A percentile compares a stretch with the other conserved stretches of the same genome.
These are phyloP conservation scores for Xylariaceae sp. DNA, from an alignment of 2,329 filamentous ascomycete genomes.

Conservation along the genomic window DNA sequence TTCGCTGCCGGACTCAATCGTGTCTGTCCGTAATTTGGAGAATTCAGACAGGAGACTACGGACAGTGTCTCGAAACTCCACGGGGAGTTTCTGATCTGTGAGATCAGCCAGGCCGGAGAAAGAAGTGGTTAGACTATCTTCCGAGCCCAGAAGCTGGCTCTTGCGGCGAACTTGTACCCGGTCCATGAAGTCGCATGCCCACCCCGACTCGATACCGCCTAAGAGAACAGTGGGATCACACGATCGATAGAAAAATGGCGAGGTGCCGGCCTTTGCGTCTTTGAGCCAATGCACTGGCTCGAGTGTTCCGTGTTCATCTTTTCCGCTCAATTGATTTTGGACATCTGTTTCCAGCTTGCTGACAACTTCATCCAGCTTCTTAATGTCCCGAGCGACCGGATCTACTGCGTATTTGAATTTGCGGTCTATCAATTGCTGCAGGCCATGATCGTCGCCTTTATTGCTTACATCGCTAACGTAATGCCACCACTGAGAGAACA, in stretches of 20 bases:
- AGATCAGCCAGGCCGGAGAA: not conserved
- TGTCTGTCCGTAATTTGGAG: too few relatives aligned
- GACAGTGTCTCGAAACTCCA: too few relatives aligned
- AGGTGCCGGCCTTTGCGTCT: constrained; percentile 20
- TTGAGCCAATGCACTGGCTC: too few relatives aligned
- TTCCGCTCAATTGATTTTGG: too few relatives aligned
- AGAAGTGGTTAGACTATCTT: not conserved
- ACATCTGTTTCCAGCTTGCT: not conserved
- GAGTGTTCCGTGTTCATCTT: too few relatives aligned
- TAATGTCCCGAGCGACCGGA: not conserved
- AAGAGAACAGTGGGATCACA: constrained; percentile 40
- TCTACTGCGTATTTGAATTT: not conserved
- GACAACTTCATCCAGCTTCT: not conserved
- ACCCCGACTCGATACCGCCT: constrained; percentile 36
- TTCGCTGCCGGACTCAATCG: not conserved
- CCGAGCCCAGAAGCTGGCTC: constrained; percentile 7
- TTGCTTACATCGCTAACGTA: constrained; percentile 1
- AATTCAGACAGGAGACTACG: too few relatives aligned
- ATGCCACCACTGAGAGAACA: not conserved
- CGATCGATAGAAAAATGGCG: constrained; percentile 27
- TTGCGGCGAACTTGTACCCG: constrained; percentile 20
- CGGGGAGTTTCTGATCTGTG: too few relatives aligned
- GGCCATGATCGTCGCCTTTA: not conserved
- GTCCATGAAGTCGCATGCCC: constrained; percentile 37
- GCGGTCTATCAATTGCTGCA: not conserved